Conservation (phyloP, 768 basidiomycete genomes). For the Suillus paluster region DNA sequence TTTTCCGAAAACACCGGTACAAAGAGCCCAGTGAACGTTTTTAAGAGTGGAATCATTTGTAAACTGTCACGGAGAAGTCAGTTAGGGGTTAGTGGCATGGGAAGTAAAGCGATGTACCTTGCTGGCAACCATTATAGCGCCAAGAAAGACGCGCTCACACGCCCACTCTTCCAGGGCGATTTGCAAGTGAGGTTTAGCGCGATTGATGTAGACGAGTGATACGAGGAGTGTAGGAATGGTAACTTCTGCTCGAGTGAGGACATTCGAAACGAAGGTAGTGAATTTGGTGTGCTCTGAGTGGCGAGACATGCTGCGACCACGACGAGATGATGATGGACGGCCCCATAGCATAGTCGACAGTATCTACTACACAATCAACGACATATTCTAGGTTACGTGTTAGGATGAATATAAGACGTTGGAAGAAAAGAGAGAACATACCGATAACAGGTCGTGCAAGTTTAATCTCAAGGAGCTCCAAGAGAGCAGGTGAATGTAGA, state of each 20-base stretch:
- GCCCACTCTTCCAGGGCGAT: slow-evolving; percentile 87
- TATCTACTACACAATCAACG: slow-evolving; percentile 69
- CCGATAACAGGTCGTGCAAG: slow-evolving; percentile 65
- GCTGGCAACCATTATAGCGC: slow-evolving; percentile 85
- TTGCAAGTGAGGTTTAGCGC: slow-evolving; percentile 78
- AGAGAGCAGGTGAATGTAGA: slow-evolving; percentile 64
- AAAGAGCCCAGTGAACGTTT: slow-evolving; percentile 90
- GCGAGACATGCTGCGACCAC: slow-evolving; percentile 52
- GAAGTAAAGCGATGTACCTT: slow-evolving; percentile 56
- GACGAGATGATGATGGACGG: slow-evolving; percentile 58
- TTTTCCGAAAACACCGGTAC: slow-evolving; percentile 81
- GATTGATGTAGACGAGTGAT: slow-evolving; percentile 75
- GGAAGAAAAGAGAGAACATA: slow-evolving; percentile 40
- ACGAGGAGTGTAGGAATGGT: slow-evolving; percentile 70
- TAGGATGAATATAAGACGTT: not conserved
- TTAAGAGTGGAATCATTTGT: slow-evolving; percentile 89
- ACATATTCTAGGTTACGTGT: slow-evolving; percentile 58
- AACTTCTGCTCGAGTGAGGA: slow-evolving; percentile 76
- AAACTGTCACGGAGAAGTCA: slow-evolving; percentile 50
- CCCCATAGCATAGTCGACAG: slow-evolving; percentile 79
- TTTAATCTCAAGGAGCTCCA: slow-evolving; percentile 71
- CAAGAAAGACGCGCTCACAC: slow-evolving; percentile 88
- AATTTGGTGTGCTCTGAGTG: slow-evolving; percentile 61
- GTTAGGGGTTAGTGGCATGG: slow-evolving; percentile 13
- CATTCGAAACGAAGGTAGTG: slow-evolving; percentile 65